Evolutionary conservation across 2,329 filamentous ascomycete genomes (phyloP).

Genomic region (Diaporthe amygdali): DNA sequence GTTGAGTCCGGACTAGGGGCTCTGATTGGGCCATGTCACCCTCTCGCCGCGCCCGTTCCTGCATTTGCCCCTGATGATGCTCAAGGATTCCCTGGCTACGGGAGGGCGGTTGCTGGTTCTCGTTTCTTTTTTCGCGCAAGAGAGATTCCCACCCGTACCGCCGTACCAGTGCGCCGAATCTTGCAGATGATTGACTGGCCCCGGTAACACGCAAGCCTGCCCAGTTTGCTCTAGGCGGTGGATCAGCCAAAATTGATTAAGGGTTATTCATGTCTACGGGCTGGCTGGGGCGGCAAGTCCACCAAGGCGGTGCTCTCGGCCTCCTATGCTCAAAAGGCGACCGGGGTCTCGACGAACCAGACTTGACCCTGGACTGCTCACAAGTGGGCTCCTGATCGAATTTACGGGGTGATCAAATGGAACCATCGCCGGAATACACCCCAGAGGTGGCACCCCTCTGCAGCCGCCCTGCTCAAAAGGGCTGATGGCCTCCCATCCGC

Average conservation of each 20-base stretch:
- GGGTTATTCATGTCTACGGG: conserved; percentile 21
- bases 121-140: conserved; percentile 16
- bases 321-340: conserved; percentile 9
- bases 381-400: conserved; percentile 22
- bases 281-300: conserved; percentile 22
- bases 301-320: conserved; percentile 15
- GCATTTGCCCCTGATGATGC: conserved; percentile 25
- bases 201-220: conserved; percentile 11
- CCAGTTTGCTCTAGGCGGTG: conserved; percentile 15
- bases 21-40: conserved; percentile 22
- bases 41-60: conserved; percentile 22
- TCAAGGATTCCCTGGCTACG: conserved; percentile 16
- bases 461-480: conserved; percentile 23
- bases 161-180: conserved; percentile 12
- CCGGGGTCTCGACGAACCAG: conserved; percentile 12
- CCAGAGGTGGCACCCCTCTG: conserved; percentile 22
- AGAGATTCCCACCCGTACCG: conserved; percentile 12
- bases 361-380: conserved; percentile 21
- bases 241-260: conserved; percentile 21
- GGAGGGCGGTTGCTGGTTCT: conserved; percentile 8
- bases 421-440: conserved; percentile 14
- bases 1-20: background rate
- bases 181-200: conserved; percentile 16
- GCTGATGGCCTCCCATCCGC: conserved; percentile 21
- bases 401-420: conserved; percentile 26